These are phyloP conservation scores for Reticulascus tulasneorum DNA, from an alignment of 2,329 filamentous ascomycete genomes.

Conservation along the genomic window DNA sequence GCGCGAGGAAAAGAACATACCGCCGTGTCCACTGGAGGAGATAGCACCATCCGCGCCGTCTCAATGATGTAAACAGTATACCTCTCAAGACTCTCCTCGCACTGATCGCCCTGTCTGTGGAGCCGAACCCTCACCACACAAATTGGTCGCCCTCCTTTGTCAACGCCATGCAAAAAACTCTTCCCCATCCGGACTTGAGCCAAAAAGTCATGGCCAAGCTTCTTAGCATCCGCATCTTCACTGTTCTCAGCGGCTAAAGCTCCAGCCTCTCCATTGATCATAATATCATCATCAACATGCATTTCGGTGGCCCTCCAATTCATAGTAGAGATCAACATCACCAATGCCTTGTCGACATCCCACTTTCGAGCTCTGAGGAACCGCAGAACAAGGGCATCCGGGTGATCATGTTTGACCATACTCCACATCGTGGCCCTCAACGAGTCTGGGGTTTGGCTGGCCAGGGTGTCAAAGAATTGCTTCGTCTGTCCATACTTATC, in stretches of 20 bases:
- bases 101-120: conserved; percentile 79
- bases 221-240: conserved; percentile 58
- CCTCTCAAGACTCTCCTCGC: conserved; percentile 74
- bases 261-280: conserved; percentile 68
- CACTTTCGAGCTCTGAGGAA: conserved; percentile 91
- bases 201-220: conserved; percentile 71
- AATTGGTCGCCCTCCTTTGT: conserved; percentile 80
- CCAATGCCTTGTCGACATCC: conserved; percentile 87
- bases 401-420: conserved; percentile 94
- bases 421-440: conserved; percentile 81
- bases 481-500: conserved; percentile 94
- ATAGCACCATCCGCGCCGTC: conserved; percentile 79
- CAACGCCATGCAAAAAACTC: conserved; percentile 83
- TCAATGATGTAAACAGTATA: conserved; percentile 95
- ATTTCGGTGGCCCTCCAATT: conserved; percentile 82
- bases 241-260: conserved; percentile 57
- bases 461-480: conserved; percentile 77
- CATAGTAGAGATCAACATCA: conserved; percentile 94
- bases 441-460: conserved; percentile 70
- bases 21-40: conserved; percentile 81
- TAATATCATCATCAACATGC: conserved; percentile 85
- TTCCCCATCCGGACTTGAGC: conserved; percentile 85
- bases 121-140: conserved; percentile 80
- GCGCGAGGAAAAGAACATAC: conserved; percentile 50
- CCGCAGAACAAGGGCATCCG: conserved; percentile 76